Conservation (phyloP, 495 filamentous ascomycete genomes). For the Xylaria palmicola region DNA sequence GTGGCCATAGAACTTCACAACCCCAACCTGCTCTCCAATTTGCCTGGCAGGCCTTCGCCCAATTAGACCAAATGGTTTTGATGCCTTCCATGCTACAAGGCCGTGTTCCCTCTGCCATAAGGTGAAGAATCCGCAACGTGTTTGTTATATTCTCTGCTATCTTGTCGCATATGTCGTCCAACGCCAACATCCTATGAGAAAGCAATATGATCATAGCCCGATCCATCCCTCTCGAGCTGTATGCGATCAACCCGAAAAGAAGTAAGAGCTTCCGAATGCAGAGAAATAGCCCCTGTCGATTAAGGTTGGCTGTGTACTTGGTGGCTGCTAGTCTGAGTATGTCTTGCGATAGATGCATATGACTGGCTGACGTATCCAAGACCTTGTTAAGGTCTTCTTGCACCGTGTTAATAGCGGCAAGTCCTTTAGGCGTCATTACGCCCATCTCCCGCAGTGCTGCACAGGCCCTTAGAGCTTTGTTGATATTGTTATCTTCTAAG, state of each 20-base stretch:
- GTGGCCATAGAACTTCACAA: neutral
- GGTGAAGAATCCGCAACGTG: neutral
- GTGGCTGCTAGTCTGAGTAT: neutral
- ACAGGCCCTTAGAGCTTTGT: neutral
- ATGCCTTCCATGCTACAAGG: neutral
- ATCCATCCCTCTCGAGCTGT: neutral
- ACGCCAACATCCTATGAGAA: slow-evolving; percentile 4
- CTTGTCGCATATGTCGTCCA: slow-evolving; percentile 9
- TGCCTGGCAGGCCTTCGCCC: neutral
- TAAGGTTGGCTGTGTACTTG: slow-evolving; percentile 1
- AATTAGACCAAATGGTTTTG: neutral
- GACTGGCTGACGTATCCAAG: neutral
- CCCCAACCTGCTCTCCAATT: slow-evolving; percentile 1
- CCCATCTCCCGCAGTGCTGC: neutral
- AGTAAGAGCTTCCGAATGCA: neutral
- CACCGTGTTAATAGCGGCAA: neutral
- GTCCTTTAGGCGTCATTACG: neutral
- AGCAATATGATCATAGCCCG: neutral
- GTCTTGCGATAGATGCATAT: neutral
- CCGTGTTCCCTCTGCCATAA: neutral
- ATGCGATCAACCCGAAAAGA: neutral
- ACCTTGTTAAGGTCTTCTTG: neutral
- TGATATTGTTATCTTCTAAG: neutral
- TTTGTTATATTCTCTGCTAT: slow-evolving; percentile 3
- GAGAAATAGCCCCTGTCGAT: neutral